Base-by-base conservation (phyloP, 192 early-diverging fungal species). In the Backusella westeae region DNA sequence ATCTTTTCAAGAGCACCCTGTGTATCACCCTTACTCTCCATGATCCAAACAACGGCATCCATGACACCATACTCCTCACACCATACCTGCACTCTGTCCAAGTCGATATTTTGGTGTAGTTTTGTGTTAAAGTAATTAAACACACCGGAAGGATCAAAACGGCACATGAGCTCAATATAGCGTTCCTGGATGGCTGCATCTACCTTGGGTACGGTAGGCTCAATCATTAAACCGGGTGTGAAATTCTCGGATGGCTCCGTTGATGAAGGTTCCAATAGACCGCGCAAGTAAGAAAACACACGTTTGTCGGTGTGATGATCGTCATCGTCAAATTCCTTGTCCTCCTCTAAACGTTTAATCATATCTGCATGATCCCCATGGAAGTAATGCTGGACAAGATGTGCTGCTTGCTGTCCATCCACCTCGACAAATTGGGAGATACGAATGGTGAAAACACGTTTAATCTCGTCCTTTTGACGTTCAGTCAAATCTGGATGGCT, bases 351-450 rank as follows among this genome's bases (percentile, higher is more conserved):
- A 4, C 81, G 78, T 34, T 78, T 73, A 14, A 89, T 71, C 10
- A 87, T 82, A 67, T 77, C 82, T n/a, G 81, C 77, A 76, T 90
- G 87, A 36, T 90, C 86, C n/a, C 78, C 81, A 66, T 80, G 77
- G 73, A 90, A 85, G 41, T 85, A 88, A 26, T 68, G 59, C 69
- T 86, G 82, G 10, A 90, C 86, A 34, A 90, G 42, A n/a, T 81
- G 71, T 0, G 89, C 89, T 6, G 87, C 86, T 21, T 85, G 78
- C 81, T 87, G 82, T 0, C 89, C 89, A 75, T 90, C 87, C 21
- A 90, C 86, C 35, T 90, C 87, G 8, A 90, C 89, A 81, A 90
- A 85, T 32, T 88, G 83, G 8, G 85, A 79, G 80, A 90, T 87
- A 32, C 80, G 77, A 19, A 82, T 77, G 76, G 87, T 84, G 1